These are phyloP conservation scores for Aphanoascus verrucosus DNA, from an alignment of 2,329 filamentous ascomycete genomes.

Conservation along the genomic window DNA sequence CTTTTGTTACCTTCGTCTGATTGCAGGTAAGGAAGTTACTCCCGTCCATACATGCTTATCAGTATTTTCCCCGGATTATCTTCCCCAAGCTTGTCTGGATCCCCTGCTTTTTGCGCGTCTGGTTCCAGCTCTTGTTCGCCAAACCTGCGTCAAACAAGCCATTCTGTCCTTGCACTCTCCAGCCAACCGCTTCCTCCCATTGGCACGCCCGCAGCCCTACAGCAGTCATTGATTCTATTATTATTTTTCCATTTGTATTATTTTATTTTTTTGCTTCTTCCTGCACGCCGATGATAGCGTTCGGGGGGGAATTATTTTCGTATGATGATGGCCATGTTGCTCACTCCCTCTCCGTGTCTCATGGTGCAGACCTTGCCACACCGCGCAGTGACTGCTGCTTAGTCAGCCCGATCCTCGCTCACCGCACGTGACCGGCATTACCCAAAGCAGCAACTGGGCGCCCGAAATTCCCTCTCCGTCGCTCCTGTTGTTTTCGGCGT, in stretches of 20 bases:
- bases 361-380: neutral
- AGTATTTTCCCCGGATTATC: constrained; percentile 4
- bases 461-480: constrained; percentile 1
- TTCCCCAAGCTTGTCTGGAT: constrained; percentile 10
- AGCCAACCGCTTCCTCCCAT: constrained; percentile 1
- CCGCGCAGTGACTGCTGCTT: neutral
- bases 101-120: constrained; percentile 7
- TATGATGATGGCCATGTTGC: neutral
- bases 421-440: neutral
- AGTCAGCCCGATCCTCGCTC: neutral
- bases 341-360: neutral
- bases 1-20: constrained; percentile 8
- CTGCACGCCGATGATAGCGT: neutral
- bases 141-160: constrained; percentile 11
- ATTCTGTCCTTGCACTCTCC: constrained; percentile 2
- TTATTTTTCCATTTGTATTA: neutral
- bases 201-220: neutral
- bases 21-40: constrained; percentile 12
- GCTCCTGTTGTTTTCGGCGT: neutral
- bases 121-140: constrained; percentile 10
- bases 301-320: neutral
- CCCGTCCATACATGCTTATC: neutral
- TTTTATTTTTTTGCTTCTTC: neutral
- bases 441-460: neutral
- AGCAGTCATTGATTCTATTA: neutral